Evolutionary conservation across 2,329 filamentous ascomycete species (phyloP).

Genomic region (Ceratocystis huliohia): DNA sequence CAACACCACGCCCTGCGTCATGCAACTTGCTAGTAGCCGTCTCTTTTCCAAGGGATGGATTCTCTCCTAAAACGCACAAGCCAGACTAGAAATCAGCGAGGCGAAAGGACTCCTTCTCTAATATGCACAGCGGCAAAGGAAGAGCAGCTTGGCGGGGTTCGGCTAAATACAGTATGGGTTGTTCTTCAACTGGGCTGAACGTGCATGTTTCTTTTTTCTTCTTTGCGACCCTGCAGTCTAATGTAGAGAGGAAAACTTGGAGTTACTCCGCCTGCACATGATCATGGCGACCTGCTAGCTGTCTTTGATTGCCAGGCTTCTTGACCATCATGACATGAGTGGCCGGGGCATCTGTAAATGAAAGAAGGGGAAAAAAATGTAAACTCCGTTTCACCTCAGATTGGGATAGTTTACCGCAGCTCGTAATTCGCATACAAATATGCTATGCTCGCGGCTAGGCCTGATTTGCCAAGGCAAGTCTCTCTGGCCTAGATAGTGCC

Average conservation of each 20-base stretch:
- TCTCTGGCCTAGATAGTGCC: background rate
- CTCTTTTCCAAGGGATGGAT: background rate
- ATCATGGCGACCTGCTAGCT: background rate
- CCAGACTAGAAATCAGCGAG: background rate
- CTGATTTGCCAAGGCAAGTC: background rate
- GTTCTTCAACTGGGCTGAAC: background rate
- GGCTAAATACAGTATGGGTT: background rate
- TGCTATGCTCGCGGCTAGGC: background rate
- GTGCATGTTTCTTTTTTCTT: background rate
- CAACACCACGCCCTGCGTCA: background rate
- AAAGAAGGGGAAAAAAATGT: no score
- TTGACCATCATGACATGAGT: background rate
- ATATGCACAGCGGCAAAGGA: constrained; percentile 10
- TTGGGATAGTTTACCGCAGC: no score
- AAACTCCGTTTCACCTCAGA: no score
- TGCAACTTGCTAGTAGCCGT: background rate
- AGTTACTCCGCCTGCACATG: background rate
- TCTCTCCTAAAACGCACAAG: background rate
- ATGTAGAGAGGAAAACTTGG: background rate
- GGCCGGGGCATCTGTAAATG: no score
- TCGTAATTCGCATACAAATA: background rate
- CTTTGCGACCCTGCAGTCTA: background rate
- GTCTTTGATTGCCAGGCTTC: background rate
- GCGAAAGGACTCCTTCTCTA: background rate
- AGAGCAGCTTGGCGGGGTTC: background rate